Conservation (phyloP, 352 stramenopile species). For the Plasmopara viticola region DNA sequence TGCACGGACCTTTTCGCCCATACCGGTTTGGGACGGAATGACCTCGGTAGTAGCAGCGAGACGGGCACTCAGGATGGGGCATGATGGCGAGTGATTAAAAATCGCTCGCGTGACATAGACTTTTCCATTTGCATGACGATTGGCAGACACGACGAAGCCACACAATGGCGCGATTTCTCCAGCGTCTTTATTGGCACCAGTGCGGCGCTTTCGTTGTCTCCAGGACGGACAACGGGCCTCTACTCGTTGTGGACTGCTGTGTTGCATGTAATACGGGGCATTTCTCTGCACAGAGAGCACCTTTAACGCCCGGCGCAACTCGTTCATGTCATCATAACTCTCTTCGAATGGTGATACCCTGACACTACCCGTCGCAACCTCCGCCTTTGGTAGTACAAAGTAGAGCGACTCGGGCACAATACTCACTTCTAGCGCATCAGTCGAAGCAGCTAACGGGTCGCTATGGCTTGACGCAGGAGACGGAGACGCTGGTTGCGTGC, state of each 20-base stretch:
- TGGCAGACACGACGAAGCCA: slow-evolving; percentile 70
- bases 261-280: slow-evolving; percentile 73
- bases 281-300: slow-evolving; percentile 68
- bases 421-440: slow-evolving; percentile 13
- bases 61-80: slow-evolving; percentile 41
- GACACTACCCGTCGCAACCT: slow-evolving; percentile 4
- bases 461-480: not conserved
- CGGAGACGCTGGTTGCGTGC: not conserved
- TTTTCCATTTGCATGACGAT: slow-evolving; percentile 66
- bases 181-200: not conserved
- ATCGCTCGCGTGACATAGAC: slow-evolving; percentile 67
- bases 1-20: slow-evolving; percentile 10
- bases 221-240: slow-evolving; percentile 73
- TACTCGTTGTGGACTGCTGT: slow-evolving; percentile 74
- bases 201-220: slow-evolving; percentile 54
- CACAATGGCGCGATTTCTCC: slow-evolving; percentile 21
- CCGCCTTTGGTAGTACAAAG: slow-evolving; percentile 8
- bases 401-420: slow-evolving; percentile 14
- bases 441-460: slow-evolving; percentile 7
- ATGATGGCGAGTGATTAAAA: slow-evolving; percentile 38
- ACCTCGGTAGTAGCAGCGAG: slow-evolving; percentile 21
- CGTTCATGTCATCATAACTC: slow-evolving; percentile 69
- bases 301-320: slow-evolving; percentile 66
- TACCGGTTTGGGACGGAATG: not conserved
- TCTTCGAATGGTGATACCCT: slow-evolving; percentile 57